Conservation (phyloP, 108 stramenopile species). For the Fragilariopsis cylindrus region DNA sequence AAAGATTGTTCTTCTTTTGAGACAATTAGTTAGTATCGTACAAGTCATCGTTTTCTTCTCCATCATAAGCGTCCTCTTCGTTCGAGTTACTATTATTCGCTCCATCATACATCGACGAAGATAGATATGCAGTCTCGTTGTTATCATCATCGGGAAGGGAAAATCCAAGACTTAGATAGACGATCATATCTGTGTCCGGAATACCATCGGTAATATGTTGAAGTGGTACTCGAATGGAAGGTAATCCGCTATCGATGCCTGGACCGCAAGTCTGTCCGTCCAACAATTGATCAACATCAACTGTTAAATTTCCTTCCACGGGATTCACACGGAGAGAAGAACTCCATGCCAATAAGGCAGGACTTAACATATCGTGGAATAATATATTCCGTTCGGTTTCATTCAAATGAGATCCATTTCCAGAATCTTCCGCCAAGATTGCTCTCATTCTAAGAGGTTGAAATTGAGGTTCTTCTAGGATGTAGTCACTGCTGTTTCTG, state of each 20-base stretch:
- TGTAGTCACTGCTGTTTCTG: background rate
- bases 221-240: slow-evolving; percentile 59
- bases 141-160: slow-evolving; percentile 9
- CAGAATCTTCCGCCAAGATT: slow-evolving; percentile 55
- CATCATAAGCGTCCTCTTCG: background rate
- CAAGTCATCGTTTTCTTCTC: background rate
- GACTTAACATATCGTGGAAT: slow-evolving; percentile 72
- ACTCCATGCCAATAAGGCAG: slow-evolving; percentile 79
- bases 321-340: slow-evolving; percentile 74
- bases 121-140: background rate
- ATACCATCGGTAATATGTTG: slow-evolving; percentile 60
- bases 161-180: slow-evolving; percentile 75
- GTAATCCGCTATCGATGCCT: slow-evolving; percentile 70
- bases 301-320: slow-evolving; percentile 63
- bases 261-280: slow-evolving; percentile 77
- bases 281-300: slow-evolving; percentile 66
- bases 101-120: background rate
- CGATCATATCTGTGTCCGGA: slow-evolving; percentile 69
- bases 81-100: background rate
- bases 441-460: slow-evolving; percentile 76
- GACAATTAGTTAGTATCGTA: background rate
- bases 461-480: slow-evolving; percentile 33
- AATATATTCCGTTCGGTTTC: slow-evolving; percentile 45
- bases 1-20: background rate
- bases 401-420: slow-evolving; percentile 49